These are phyloP conservation scores for Microbotryum lychnidis-dioicae DNA, from an alignment of 1,284 basidiomycete species.

Conservation along the genomic window DNA sequence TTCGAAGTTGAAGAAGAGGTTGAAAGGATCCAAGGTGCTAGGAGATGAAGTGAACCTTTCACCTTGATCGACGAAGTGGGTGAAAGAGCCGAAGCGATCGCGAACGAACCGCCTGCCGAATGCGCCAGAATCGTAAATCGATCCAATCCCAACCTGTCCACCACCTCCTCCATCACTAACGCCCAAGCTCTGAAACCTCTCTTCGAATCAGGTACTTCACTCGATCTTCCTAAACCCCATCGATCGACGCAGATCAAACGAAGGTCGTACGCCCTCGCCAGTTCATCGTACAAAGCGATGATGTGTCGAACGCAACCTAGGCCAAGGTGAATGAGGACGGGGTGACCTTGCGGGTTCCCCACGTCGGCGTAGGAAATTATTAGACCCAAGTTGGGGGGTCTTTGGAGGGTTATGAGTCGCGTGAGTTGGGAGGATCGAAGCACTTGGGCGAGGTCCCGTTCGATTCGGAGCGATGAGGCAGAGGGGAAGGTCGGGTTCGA, in stretches of 20 bases:
- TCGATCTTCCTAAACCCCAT: slow-evolving; percentile 84
- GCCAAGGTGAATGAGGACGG: slow-evolving; percentile 84
- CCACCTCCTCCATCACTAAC: slow-evolving; percentile 75
- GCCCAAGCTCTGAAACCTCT: slow-evolving; percentile 85
- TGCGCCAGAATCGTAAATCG: slow-evolving; percentile 86
- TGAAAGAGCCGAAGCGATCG: slow-evolving; percentile 64
- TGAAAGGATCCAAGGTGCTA: slow-evolving; percentile 85
- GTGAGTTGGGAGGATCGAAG: slow-evolving; percentile 76
- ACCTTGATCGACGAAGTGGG: slow-evolving; percentile 60
- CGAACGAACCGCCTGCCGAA: slow-evolving; percentile 93
- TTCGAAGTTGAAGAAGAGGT: background rate
- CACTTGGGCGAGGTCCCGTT: slow-evolving; percentile 47
- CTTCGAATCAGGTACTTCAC: slow-evolving; percentile 57
- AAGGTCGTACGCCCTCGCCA: slow-evolving; percentile 77
- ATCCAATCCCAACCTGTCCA: slow-evolving; percentile 68
- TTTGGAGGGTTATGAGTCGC: slow-evolving; percentile 64
- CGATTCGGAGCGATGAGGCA: background rate
- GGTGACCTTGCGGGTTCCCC: slow-evolving; percentile 69
- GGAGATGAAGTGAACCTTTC: slow-evolving; percentile 71
- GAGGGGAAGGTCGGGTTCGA: background rate
- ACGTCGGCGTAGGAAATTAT: slow-evolving; percentile 82
- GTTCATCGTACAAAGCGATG: slow-evolving; percentile 89
- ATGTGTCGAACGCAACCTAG: slow-evolving; percentile 89
- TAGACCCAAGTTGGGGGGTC: slow-evolving; percentile 63
- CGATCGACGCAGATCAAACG: slow-evolving; percentile 90